Percentiles rank a stretch among this genome's conserved stretches.
These are phyloP conservation scores for Ganoderma leucocontextum DNA, from an alignment of 1,284 basidiomycete species.

Conservation along the genomic window DNA sequence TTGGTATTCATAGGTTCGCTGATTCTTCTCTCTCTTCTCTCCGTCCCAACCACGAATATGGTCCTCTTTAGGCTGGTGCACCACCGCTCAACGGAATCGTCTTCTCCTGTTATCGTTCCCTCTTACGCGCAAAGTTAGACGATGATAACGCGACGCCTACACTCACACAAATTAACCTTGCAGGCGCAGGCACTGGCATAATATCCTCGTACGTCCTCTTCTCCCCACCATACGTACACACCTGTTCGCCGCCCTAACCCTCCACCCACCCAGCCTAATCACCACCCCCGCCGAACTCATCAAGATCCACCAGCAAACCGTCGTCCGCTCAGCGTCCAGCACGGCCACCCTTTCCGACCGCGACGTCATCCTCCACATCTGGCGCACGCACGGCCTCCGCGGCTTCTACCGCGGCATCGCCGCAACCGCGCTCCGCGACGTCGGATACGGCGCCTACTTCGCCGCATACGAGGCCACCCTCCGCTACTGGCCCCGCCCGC, in stretches of 20 bases:
- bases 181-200: constrained; percentile 81
- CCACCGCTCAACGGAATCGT: constrained; percentile 80
- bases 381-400: constrained; percentile 61
- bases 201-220: constrained; percentile 69
- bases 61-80: constrained; percentile 59
- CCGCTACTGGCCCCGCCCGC: constrained; percentile 57
- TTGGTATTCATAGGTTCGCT: constrained; percentile 2
- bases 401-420: constrained; percentile 83
- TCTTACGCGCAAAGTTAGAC: constrained; percentile 67
- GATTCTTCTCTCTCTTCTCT: background rate
- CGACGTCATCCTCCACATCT: constrained; percentile 61
- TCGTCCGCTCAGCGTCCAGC: constrained; percentile 23
- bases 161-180: constrained; percentile 74
- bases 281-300: constrained; percentile 86
- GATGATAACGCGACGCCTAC: constrained; percentile 58
- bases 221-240: background rate
- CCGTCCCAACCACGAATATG: constrained; percentile 6
- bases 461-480: constrained; percentile 82
- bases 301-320: constrained; percentile 82
- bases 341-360: constrained; percentile 36
- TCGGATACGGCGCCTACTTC: constrained; percentile 88
- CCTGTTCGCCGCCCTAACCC: constrained; percentile 2
- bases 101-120: constrained; percentile 77
- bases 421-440: constrained; percentile 78
- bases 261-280: constrained; percentile 59